These are phyloP conservation scores for Petrea volubilis DNA, from an alignment of 257 asterid species.

Conservation along the genomic window DNA sequence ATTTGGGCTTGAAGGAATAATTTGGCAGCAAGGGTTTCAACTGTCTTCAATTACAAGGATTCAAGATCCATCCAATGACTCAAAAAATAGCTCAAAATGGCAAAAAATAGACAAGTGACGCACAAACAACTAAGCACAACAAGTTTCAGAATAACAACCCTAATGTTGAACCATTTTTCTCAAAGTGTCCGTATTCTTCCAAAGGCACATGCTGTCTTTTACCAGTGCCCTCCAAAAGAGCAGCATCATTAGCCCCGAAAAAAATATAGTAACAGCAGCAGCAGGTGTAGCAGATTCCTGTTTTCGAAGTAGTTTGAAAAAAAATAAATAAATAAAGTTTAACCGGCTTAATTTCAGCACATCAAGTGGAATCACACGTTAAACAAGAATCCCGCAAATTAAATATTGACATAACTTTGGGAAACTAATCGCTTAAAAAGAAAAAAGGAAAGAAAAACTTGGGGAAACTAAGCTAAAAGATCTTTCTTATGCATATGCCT, in stretches of 20 bases:
- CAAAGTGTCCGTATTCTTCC: constrained; percentile 80
- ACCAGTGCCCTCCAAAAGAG: constrained; percentile 66
- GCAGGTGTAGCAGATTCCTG: constrained; percentile 67
- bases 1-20: too few relatives aligned
- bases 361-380: background rate
- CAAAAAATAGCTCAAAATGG: too few relatives aligned
- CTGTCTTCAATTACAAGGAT: too few relatives aligned
- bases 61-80: too few relatives aligned
- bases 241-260: constrained; percentile 96
- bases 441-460: too few relatives aligned
- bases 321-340: background rate
- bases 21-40: too few relatives aligned
- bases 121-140: background rate
- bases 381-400: background rate
- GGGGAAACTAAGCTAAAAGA: too few relatives aligned
- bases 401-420: background rate
- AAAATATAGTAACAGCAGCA: constrained; percentile 69
- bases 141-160: constrained; percentile 41
- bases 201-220: constrained; percentile 84
- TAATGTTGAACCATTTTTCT: constrained; percentile 67
- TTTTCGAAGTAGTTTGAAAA: too few relatives aligned
- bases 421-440: background rate
- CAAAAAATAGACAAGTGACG: background rate
- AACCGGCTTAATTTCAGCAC: background rate
- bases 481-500: too few relatives aligned